These are phyloP conservation scores for Pachysandra terminalis DNA, from an alignment of 164 flowering plant species.

Conservation along the genomic window DNA sequence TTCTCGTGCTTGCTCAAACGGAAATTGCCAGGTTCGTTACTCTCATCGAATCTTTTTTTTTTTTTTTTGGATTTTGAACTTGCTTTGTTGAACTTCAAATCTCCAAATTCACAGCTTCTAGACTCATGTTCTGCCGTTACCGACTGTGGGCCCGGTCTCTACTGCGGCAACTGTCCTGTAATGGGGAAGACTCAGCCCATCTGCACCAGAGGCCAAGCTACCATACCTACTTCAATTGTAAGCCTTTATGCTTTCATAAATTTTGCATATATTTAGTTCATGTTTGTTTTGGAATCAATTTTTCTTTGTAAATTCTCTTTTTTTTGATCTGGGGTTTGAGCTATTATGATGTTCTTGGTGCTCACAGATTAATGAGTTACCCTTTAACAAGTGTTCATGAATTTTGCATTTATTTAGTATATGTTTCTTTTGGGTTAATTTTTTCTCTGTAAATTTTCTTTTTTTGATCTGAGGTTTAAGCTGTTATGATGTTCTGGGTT, in stretches of 20 bases:
- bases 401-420: too few species aligned
- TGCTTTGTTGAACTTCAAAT: conserved; percentile 2
- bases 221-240: conserved; percentile 53
- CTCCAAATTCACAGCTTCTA: conserved; percentile 43
- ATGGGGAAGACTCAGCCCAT: conserved; percentile 38
- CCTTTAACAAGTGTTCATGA: conserved; percentile 97
- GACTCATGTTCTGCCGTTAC: conserved; percentile 56
- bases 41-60: not conserved
- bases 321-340: not conserved
- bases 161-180: conserved; percentile 67
- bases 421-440: too few species aligned
- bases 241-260: too few species aligned
- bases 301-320: not conserved
- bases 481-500: conserved; percentile 5
- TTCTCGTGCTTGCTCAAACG: conserved; percentile 45
- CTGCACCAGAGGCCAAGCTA: conserved; percentile 65
- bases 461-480: not conserved
- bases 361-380: conserved; percentile 66
- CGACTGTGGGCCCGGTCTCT: conserved; percentile 68
- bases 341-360: conserved; percentile 6
- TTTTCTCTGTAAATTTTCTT: not conserved
- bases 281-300: too few species aligned
- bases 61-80: not conserved
- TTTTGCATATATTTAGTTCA: too few species aligned
- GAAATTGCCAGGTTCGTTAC: conserved; percentile 59